Evolutionary conservation across 75 land plant genomes (phyloP), one percentile per base, ranked within the genome.

Genomic region (Sequoia sempervirens): DNA sequence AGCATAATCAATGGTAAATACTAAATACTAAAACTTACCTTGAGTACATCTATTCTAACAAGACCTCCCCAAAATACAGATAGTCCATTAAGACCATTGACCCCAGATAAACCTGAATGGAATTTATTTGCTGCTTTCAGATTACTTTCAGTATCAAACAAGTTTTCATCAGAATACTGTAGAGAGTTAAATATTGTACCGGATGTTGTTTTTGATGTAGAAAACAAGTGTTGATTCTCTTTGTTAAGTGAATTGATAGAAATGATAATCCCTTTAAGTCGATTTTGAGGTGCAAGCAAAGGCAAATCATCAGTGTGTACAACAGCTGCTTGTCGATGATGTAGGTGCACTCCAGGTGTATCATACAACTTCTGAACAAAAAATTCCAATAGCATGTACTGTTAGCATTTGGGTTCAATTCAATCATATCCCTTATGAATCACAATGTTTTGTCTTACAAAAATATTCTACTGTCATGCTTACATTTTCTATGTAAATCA

Each of bases 261-360:
- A 40, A 87, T 58, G 52, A 81, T n/a, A 37, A 46, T 81, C 32
- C 95, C 95, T 66, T 91, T 82, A 13, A 97, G 93, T 20, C 95
- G 96, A 82, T 93, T 95, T 61, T 84, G 91, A 58, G 98, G 98
- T 76, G 97, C 97, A 86, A 97, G 95, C 74, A 88, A 85, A 84
- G 96, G 92, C 69, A 97, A 88, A 85, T 97, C 99, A 56, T 94
- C 95, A 70, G 96, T 86, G 84, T 92, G 89, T 54, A 97, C 92
- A 38, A 94, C 98, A 78, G 99, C 95, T 84, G 97, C 95, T 86
- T 93, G 95, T 81, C 99, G 90, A 82, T 97, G 99, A 87, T 97
- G 99, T n/a, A 97, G 96, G 89, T 97, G 99, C 76, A 97, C 93
- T 83, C 99, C 99, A 84, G 99, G 99, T 17, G 99, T 97, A 84